Percentiles rank a stretch among this genome's conserved stretches.
These are phyloP conservation scores for Talaromyces nanjingensis DNA, from an alignment of 495 filamentous ascomycete genomes.

Conservation along the genomic window DNA sequence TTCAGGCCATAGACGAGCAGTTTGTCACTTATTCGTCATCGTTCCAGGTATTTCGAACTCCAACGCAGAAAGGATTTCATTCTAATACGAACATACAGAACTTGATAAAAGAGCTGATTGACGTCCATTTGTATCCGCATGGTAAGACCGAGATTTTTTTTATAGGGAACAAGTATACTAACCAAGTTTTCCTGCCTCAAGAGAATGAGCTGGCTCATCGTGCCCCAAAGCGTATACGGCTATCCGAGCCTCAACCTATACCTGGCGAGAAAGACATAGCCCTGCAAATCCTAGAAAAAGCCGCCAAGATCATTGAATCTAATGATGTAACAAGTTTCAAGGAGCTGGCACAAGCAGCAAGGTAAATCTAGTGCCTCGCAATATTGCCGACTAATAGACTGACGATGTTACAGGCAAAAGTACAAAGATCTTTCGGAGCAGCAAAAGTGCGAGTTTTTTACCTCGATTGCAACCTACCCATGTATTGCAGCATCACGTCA, in stretches of 20 bases:
- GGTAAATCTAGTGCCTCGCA: slow-evolving; percentile 21
- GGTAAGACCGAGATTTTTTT: neutral
- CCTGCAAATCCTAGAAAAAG: slow-evolving; percentile 16
- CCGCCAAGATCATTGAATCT: slow-evolving; percentile 16
- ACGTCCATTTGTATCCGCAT: neutral
- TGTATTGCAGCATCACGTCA: slow-evolving; percentile 26
- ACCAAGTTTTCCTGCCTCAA: neutral
- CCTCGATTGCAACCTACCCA: slow-evolving; percentile 32
- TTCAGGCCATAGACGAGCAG: slow-evolving; percentile 12
- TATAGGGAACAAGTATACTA: neutral
- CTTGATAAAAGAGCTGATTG: neutral
- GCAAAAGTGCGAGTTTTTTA: slow-evolving; percentile 25
- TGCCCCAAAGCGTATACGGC: slow-evolving; percentile 23
- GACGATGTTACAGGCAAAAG: slow-evolving; percentile 11
- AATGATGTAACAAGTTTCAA: slow-evolving; percentile 16
- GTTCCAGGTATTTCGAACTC: slow-evolving; percentile 2
- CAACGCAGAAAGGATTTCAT: neutral
- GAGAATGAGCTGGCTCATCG: slow-evolving; percentile 12
- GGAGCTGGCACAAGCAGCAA: slow-evolving; percentile 18
- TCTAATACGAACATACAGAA: neutral
- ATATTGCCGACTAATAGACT: neutral
- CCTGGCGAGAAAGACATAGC: slow-evolving; percentile 8
- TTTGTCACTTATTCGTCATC: neutral
- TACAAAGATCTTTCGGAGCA: slow-evolving; percentile 25
- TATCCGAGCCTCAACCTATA: slow-evolving; percentile 8